Base-by-base conservation (phyloP, 1,284 basidiomycete species). In the Heterobasidion annosum region DNA sequence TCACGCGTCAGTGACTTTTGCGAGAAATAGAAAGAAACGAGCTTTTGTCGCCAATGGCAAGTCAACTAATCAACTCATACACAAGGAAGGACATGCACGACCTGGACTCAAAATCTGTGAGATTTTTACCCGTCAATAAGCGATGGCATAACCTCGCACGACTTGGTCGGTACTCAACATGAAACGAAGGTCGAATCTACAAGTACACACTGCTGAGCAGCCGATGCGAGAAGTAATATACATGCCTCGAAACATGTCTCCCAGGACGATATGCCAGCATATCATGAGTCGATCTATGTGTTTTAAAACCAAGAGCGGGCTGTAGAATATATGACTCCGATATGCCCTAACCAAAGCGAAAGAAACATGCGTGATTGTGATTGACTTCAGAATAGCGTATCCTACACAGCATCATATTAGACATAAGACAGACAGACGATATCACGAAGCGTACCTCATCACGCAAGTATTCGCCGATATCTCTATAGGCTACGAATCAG, bases 391-490 rank as follows among this genome's bases (percentile, higher is more conserved):
- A 47, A 50, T 19, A 46, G 33, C 9, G 48, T 43, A 40, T 52
- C 32, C 35, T 48, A 43, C 45, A 45, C n/a, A 15, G 15, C 34
- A 18, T 12, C 12, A 40, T 33, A 64, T 90, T 86, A 86, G 34
- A 8, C 54, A 50, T 47, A 43, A 18, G 43, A 34, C n/a, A 54
- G 16, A 4, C 3, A 47, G 59, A 8, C 46, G 40, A 8, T 32
- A 13, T n/a, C 34, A 15, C 45, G 32, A 34, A 25, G 58, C 73
- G 62, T 58, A 90, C 94, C 78, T 98, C 94, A 66, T 98, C 95
- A 65, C 94, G 84, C 51, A 98, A 74, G 68, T 97, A 98, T 75
- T 98, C 94, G 56, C 94, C 94, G 19, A 97, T 91, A 71, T 98
- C 94, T 51, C 91, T 94, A 65, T n/a, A 57, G 33, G 45, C 48